These are phyloP conservation scores for Pseudonectria foliicola DNA, from an alignment of 2,329 filamentous ascomycete species.

Conservation along the genomic window DNA sequence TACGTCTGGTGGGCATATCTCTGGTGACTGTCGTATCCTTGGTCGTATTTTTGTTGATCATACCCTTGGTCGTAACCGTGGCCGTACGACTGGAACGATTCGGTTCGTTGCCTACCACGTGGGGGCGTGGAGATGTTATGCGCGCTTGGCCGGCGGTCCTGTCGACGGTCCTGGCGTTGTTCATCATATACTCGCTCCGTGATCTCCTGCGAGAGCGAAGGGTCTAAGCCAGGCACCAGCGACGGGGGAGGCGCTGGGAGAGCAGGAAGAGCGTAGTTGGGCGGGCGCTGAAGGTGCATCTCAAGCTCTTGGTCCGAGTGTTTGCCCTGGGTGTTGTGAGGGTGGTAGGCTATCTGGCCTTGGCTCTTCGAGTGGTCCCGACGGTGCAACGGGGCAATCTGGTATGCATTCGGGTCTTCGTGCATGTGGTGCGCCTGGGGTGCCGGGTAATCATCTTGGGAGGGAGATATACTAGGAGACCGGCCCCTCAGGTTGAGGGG, in stretches of 20 bases:
- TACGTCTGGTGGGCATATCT: slow-evolving; percentile 35
- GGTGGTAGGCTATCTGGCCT: slow-evolving; percentile 22
- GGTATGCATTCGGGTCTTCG: slow-evolving; percentile 18
- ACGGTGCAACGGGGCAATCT: slow-evolving; percentile 21
- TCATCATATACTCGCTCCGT: slow-evolving; percentile 51
- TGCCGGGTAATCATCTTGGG: slow-evolving; percentile 17
- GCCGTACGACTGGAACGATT: slow-evolving; percentile 21
- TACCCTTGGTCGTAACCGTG: slow-evolving; percentile 18
- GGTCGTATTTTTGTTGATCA: too few relatives aligned
- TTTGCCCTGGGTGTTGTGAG: slow-evolving; percentile 24
- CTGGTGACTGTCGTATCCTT: slow-evolving; percentile 20
- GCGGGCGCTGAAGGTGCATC: slow-evolving; percentile 22
- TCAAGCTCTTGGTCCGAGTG: slow-evolving; percentile 32
- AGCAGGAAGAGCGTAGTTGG: slow-evolving; percentile 36
- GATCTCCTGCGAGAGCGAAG: slow-evolving; percentile 48
- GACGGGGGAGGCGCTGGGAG: slow-evolving; percentile 47
- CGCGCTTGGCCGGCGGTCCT: slow-evolving; percentile 39
- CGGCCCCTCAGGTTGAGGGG: slow-evolving; percentile 35
- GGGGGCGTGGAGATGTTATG: slow-evolving; percentile 33
- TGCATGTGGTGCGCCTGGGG: slow-evolving; percentile 14
- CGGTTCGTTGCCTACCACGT: slow-evolving; percentile 33
- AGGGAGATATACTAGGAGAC: slow-evolving; percentile 19
- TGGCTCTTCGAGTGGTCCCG: slow-evolving; percentile 30
- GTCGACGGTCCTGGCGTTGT: slow-evolving; percentile 39
- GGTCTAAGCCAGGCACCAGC: slow-evolving; percentile 55